Percentiles rank a stretch among this genome's conserved stretches.
Evolutionary conservation across 1,139 yeast genomes (phyloP).

Genomic region (Yamadazyma blattariae): DNA sequence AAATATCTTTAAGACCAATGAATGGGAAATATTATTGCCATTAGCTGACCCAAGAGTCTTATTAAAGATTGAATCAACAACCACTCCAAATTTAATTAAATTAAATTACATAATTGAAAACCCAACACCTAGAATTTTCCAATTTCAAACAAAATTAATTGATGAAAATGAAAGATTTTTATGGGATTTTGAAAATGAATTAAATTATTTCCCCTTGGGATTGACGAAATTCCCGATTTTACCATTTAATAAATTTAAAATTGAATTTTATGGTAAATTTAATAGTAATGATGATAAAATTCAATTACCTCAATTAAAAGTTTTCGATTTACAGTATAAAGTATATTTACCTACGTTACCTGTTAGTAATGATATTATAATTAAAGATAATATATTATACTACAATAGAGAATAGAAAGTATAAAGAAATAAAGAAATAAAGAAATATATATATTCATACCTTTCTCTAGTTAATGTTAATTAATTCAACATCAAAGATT

Average conservation of each 20-base stretch:
- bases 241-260: slow-evolving; percentile 55
- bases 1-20: slow-evolving; percentile 28
- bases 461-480: slow-evolving; percentile 59
- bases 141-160: slow-evolving; percentile 50
- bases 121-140: slow-evolving; percentile 67
- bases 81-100: slow-evolving; percentile 17
- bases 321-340: slow-evolving; percentile 65
- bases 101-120: slow-evolving; percentile 63
- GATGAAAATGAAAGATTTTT: slow-evolving; percentile 16
- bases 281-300: slow-evolving; percentile 16
- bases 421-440: background rate
- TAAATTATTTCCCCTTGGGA: slow-evolving; percentile 26
- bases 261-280: slow-evolving; percentile 36
- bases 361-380: slow-evolving; percentile 30
- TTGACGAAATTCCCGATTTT: slow-evolving; percentile 49
- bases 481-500: slow-evolving; percentile 87
- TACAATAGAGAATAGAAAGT: background rate
- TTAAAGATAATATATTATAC: slow-evolving; percentile 18
- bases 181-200: slow-evolving; percentile 29
- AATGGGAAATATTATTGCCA: slow-evolving; percentile 56
- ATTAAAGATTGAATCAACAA: slow-evolving; percentile 24
- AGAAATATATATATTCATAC: background rate
- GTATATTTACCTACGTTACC: slow-evolving; percentile 58
- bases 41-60: slow-evolving; percentile 69
- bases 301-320: slow-evolving; percentile 55